Base-by-base conservation (phyloP, 164 flowering plant species). In the Kalanchoe fedtschenkoi region DNA sequence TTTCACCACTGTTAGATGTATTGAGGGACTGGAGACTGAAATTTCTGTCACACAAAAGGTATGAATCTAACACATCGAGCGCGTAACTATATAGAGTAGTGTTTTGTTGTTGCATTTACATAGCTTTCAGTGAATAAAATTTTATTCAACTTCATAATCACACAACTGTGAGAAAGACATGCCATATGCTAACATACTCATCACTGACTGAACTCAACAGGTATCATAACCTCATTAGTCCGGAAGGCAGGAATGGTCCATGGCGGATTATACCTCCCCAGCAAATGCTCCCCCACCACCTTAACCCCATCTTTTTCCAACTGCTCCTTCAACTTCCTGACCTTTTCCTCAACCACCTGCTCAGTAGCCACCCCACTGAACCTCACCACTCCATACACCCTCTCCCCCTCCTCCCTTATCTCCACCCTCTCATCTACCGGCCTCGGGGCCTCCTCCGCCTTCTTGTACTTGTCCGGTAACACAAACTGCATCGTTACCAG, bases 241-340 rank as follows among this genome's bases (percentile, higher is more conserved):
- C 95, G 80, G 5, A 86, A 82, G 4, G 75, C 35, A 26, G 93
- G 93, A 69, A 88, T 30, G 1, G 95, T 82, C 88, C 89, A 86
- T 0, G 97, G 95, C 53, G 91, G 95, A 73, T 91, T 91, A 59
- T 83, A 91, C 79, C 97, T 82, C 0, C 81, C 97, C 69, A 91
- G 70, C 65, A 81, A 30, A 65, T 63, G 73, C 42, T 79, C 73
- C 43, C 91, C 95, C 19, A 58, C 59, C 26, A 83, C 77, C 76
- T 70, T 79, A 58, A 56, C 65, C 71, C 96, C 92, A 75, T 91
- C 97, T 66, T 77, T 81, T 74, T 80, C 87, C 83, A 88, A 70
- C 37, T 76, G 64, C 68, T 65, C 54, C 83, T 58, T 81, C 71
- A 91, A 66, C 70, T 69, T 75, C 78, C 75, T 78, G 68, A 71